A percentile compares a stretch with the other conserved stretches of the same genome.
Conservation (phyloP, 768 basidiomycete species). For the Pleurotus sapidus region DNA sequence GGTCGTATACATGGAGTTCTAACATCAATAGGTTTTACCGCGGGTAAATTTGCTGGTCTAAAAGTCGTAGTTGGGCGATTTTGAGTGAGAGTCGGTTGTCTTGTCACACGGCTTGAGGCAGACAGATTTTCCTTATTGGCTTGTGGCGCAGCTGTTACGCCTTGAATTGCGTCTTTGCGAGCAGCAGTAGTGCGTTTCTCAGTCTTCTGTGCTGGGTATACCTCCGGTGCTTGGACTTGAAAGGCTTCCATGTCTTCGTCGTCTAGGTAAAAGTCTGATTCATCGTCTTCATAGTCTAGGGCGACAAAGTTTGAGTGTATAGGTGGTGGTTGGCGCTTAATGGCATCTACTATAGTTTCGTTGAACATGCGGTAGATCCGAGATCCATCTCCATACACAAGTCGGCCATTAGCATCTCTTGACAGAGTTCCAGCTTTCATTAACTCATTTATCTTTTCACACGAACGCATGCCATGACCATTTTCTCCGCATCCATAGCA, state of each 20-base stretch:
- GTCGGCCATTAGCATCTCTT: background rate
- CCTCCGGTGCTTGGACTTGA: background rate
- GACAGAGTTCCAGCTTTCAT: background rate
- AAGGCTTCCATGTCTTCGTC: background rate
- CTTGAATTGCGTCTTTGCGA: background rate
- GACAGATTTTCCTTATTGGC: background rate
- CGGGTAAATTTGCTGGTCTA: background rate
- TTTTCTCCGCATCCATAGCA: conserved; percentile 2
- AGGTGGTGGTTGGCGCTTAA: background rate
- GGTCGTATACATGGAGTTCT: background rate
- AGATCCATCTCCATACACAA: background rate
- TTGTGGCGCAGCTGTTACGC: background rate
- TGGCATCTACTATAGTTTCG: background rate
- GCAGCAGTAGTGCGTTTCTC: background rate
- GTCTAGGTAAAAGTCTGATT: background rate
- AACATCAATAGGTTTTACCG: background rate
- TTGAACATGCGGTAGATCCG: background rate
- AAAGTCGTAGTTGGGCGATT: background rate
- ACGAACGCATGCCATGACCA: background rate
- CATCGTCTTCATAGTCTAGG: background rate
- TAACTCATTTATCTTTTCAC: background rate
- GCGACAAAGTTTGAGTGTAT: background rate
- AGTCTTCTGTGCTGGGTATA: background rate
- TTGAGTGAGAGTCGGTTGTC: background rate
- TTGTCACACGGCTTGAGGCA: too few species aligned